Evolutionary conservation across 1,139 yeast species (phyloP), one percentile per base, ranked within the genome.

Genomic region (Scheffersomyces stambukii): DNA sequence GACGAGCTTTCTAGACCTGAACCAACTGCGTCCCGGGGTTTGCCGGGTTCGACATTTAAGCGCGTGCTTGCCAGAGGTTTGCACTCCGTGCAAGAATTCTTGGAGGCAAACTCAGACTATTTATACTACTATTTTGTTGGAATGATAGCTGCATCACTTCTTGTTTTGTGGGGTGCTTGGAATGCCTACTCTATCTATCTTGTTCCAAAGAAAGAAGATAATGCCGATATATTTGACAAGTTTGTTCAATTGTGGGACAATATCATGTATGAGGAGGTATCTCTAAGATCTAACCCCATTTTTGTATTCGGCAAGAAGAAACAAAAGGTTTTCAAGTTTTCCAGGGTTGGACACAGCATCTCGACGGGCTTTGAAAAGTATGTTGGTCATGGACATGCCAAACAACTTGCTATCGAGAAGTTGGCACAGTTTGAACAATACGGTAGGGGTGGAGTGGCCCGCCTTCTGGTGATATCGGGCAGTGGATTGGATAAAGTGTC

Each of bases 61-160:
- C n/a, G n/a, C n/a, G n/a, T 27, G 8, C 20, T 27, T n/a, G 22
- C 24, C 23, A 16, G 22, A 11, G 25, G 27, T 6, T 16, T 43
- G 19, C 27, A 31, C n/a, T 16, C 12, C n/a, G 24, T 45, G 12
- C 43, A 33, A 25, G 16, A 25, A 2, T 32, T 44, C 19, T 37
- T 50, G 37, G 50, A 46, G 12, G 20, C 38, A 1, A 37, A 50
- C 35, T 40, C 53, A 3, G 49, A 39, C 21, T 44, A 45, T 21
- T 35, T 48, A 25, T 33, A 41, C 27, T 50, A 50, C 32, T 48
- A 45, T 32, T 18, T 37, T 5, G 13, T 43, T 18, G 37, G 32
- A 11, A n/a, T 31, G n/a, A 16, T 37, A 15, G 33, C 41, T 2
- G 21, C 23, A 3, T n/a, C n/a, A n/a, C n/a, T n/a, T n/a, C n/a